Conservation (phyloP, 2,329 filamentous ascomycete species). For the Pseudomassariella vexata region DNA sequence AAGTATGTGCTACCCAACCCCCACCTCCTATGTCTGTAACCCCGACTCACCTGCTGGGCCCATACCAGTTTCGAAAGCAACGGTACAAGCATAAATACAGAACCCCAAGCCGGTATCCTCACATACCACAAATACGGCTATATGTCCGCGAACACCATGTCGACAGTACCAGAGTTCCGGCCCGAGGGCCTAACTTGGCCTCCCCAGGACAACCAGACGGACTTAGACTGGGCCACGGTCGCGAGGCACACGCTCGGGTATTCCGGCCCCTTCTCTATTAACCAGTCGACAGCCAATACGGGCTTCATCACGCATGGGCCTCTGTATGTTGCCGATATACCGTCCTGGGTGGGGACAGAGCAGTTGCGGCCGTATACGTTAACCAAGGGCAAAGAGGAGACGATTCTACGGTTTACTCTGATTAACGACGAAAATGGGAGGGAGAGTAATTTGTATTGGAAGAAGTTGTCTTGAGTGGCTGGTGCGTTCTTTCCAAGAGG, state of each 20-base stretch:
- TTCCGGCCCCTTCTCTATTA: conserved; percentile 17
- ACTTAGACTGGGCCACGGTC: conserved; percentile 20
- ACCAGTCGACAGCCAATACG: conserved; percentile 9
- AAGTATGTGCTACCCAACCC: not conserved
- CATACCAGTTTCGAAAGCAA: too few species aligned
- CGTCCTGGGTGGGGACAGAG: conserved; percentile 16
- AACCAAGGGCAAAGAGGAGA: too few species aligned
- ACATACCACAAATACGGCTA: conserved; percentile 18
- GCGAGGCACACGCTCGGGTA: conserved; percentile 20
- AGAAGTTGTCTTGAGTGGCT: too few species aligned
- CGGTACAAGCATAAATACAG: too few species aligned
- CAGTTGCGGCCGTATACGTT: too few species aligned
- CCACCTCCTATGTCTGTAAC: too few species aligned
- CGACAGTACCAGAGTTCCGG: conserved; percentile 17
- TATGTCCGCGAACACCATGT: conserved; percentile 22
- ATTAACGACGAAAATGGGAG: too few species aligned
- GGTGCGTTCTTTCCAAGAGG: too few species aligned
- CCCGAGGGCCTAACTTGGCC: conserved; percentile 16
- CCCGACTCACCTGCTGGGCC: too few species aligned
- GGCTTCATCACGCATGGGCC: conserved; percentile 23
- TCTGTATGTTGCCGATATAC: conserved; percentile 17
- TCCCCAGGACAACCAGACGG: conserved; percentile 14
- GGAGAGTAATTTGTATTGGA: too few species aligned
- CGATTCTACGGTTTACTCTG: too few species aligned
- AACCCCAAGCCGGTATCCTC: conserved; percentile 19